Percentiles rank a stretch among this genome's conserved stretches.
These are phyloP conservation scores for Zangia roseola DNA, from an alignment of 768 basidiomycete genomes.

Conservation along the genomic window DNA sequence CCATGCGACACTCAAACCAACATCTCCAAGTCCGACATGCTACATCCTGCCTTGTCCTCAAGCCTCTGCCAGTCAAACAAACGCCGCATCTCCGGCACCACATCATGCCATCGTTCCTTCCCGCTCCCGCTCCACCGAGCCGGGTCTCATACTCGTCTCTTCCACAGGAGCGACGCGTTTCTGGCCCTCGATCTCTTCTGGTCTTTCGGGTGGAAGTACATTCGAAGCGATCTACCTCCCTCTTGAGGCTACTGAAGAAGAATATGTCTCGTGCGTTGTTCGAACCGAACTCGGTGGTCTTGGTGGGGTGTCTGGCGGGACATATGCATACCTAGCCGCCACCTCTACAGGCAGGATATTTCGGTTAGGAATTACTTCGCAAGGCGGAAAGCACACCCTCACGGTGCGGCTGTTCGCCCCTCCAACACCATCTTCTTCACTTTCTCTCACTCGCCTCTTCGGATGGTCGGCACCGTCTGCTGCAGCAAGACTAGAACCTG, in stretches of 20 bases:
- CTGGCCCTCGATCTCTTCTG: conserved; percentile 87
- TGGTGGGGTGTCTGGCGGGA: conserved; percentile 6
- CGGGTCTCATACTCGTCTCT: conserved; percentile 80
- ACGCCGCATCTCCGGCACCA: conserved; percentile 52
- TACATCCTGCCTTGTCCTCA: conserved; percentile 78
- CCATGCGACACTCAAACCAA: conserved; percentile 69
- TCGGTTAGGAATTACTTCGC: conserved; percentile 60
- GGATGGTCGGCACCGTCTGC: conserved; percentile 41
- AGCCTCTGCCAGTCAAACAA: conserved; percentile 37
- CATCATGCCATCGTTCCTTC: conserved; percentile 60
- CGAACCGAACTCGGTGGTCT: conserved; percentile 56
- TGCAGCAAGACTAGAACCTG: conserved; percentile 43
- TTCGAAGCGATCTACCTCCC: conserved; percentile 46
- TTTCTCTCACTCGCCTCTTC: conserved; percentile 44
- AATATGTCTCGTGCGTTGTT: conserved; percentile 64
- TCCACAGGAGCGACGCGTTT: conserved; percentile 71
- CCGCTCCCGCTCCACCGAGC: conserved; percentile 55
- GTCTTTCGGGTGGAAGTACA: conserved; percentile 76
- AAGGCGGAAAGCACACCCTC: conserved; percentile 66
- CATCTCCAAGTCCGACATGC: conserved; percentile 58
- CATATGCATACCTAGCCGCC: conserved; percentile 51
- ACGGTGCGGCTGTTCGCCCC: conserved; percentile 56
- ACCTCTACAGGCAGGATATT: conserved; percentile 68
- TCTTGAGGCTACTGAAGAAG: conserved; percentile 47
- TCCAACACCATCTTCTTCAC: conserved; percentile 42